A percentile compares a stretch with the other conserved stretches of the same genome.
Evolutionary conservation across 768 basidiomycete genomes (phyloP).

Genomic region (Lentinula edodes): DNA sequence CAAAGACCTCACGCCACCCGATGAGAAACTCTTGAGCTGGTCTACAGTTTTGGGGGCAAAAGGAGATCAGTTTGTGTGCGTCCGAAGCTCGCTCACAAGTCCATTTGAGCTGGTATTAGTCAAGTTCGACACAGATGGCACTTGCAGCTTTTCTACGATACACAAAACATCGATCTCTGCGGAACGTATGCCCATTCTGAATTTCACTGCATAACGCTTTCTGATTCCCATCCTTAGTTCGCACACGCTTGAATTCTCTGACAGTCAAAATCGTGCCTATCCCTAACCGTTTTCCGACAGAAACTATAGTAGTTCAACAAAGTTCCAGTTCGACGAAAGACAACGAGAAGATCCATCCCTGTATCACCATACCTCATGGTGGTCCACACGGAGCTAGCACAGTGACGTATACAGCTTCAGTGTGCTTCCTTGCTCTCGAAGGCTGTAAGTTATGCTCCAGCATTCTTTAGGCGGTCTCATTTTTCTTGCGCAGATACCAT

Average conservation of each 20-base stretch:
- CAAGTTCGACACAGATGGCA: conserved; percentile 19
- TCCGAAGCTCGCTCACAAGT: conserved; percentile 40
- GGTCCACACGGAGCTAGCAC: conserved; percentile 52
- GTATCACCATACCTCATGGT: conserved; percentile 53
- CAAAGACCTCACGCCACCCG: conserved; percentile 36
- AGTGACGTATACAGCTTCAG: conserved; percentile 40
- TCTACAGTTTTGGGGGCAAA: conserved; percentile 43
- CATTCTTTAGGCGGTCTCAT: neutral
- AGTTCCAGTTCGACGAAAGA: conserved; percentile 10
- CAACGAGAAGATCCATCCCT: conserved; percentile 26
- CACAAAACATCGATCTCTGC: conserved; percentile 34
- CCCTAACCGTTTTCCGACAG: conserved; percentile 42
- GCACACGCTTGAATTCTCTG: conserved; percentile 34
- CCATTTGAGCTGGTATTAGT: conserved; percentile 50
- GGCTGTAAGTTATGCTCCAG: conserved; percentile 43
- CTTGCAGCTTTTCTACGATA: conserved; percentile 28
- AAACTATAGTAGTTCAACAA: conserved; percentile 48
- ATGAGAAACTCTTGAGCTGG: conserved; percentile 43
- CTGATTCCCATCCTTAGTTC: conserved; percentile 27
- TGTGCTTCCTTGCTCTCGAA: conserved; percentile 45
- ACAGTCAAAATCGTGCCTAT: conserved; percentile 40
- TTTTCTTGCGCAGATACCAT: conserved; percentile 40
- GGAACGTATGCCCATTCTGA: conserved; percentile 27
- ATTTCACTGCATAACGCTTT: neutral
- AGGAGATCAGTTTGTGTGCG: conserved; percentile 38